Evolutionary conservation across 148 eudicot genomes (phyloP).

Genomic region (Camellia lanceoleosa): DNA sequence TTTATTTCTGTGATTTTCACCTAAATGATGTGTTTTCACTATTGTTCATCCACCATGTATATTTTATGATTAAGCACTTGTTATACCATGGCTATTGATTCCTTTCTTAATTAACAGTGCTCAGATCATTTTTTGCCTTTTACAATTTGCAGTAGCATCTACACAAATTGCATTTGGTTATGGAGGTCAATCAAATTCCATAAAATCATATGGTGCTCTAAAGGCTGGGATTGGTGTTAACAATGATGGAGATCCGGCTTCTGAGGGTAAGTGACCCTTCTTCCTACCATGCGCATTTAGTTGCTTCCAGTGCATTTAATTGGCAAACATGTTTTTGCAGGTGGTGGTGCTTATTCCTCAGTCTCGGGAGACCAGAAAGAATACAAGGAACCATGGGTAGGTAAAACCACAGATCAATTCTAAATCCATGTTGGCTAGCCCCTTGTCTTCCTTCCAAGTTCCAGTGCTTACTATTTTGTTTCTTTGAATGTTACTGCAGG

Average conservation of each 20-base stretch:
- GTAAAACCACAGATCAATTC: conserved; percentile 13
- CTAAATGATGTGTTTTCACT: background rate
- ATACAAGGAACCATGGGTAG: conserved; percentile 91
- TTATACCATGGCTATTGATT: background rate
- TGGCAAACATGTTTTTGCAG: conserved; percentile 16
- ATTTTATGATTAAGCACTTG: background rate
- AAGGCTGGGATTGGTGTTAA: conserved; percentile 24
- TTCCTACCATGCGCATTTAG: background rate
- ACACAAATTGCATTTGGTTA: conserved; percentile 61
- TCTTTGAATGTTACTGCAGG: conserved; percentile 35
- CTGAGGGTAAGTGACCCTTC: conserved; percentile 27
- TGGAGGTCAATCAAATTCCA: conserved; percentile 38
- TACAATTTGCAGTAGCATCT: conserved; percentile 38
- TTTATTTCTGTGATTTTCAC: background rate
- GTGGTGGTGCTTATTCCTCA: conserved; percentile 25
- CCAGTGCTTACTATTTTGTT: background rate
- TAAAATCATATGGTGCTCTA: conserved; percentile 30
- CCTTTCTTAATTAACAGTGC: background rate
- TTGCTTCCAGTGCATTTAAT: conserved; percentile 6
- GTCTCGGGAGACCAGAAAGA: conserved; percentile 38
- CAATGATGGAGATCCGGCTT: conserved; percentile 33
- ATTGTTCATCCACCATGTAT: background rate
- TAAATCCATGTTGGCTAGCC: background rate
- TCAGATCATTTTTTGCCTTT: conserved; percentile 11
- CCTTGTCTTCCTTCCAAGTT: background rate